A percentile compares a stretch with the other conserved stretches of the same genome.
Conservation (phyloP, 2,329 filamentous ascomycete genomes). For the Emergomyces africanus region DNA sequence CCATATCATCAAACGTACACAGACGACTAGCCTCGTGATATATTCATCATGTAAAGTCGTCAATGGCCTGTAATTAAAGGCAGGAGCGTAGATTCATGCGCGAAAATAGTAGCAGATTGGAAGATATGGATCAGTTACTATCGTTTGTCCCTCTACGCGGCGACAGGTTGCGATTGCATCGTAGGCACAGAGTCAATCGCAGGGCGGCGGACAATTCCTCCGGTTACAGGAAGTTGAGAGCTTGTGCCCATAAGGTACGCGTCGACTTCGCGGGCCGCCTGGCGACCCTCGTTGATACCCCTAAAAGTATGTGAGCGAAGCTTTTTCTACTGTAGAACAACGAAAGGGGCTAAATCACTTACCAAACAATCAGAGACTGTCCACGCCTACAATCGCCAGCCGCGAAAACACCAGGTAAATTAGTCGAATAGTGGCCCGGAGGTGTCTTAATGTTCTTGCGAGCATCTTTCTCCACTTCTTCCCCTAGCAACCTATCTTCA, state of each 20-base stretch:
- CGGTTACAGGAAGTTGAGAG: slow-evolving; percentile 74
- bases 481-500: slow-evolving; percentile 74
- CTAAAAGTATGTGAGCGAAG: slow-evolving; percentile 26
- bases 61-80: neutral
- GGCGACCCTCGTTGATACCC: slow-evolving; percentile 95
- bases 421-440: slow-evolving; percentile 76
- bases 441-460: slow-evolving; percentile 96
- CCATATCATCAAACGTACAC: no score
- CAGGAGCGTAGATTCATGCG: neutral
- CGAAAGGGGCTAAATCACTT: slow-evolving; percentile 30
- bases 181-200: slow-evolving; percentile 36
- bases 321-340: neutral
- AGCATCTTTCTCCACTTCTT: slow-evolving; percentile 79
- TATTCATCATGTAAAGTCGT: neutral
- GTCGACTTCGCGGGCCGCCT: slow-evolving; percentile 85
- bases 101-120: neutral
- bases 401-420: slow-evolving; percentile 77
- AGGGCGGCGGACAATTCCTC: slow-evolving; percentile 78
- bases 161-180: slow-evolving; percentile 13
- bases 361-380: slow-evolving; percentile 93
- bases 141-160: slow-evolving; percentile 15
- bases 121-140: neutral
- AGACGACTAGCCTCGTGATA: neutral
- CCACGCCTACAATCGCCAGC: slow-evolving; percentile 91
- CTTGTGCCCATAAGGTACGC: slow-evolving; percentile 64